Evolutionary conservation across 139 green algal genomes (phyloP), one percentile per base, ranked within the genome.

Genomic region (Tetratostichococcus sp.): DNA sequence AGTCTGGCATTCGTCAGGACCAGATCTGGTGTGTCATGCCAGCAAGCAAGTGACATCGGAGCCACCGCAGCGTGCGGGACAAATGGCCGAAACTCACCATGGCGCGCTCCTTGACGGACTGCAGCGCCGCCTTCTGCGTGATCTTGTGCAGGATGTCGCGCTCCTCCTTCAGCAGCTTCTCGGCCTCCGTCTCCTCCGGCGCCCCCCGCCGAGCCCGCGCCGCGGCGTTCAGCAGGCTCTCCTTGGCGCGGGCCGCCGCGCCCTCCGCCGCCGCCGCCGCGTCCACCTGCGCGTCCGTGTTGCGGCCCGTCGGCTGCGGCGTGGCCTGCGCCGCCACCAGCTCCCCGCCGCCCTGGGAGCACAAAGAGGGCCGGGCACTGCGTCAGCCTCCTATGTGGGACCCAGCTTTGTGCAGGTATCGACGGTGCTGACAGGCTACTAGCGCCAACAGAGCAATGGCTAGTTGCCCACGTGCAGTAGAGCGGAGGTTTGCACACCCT

Each of bases 31-130:
- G n/a, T n/a, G n/a, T n/a, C n/a, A n/a, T n/a, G n/a, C n/a, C n/a
- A n/a, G n/a, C n/a, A n/a, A n/a, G n/a, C n/a, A n/a, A n/a, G n/a
- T n/a, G n/a, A n/a, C n/a, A n/a, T n/a, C n/a, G n/a, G n/a, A n/a
- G n/a, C n/a, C n/a, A n/a, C n/a, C n/a, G n/a, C n/a, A n/a, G n/a
- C n/a, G n/a, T n/a, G n/a, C n/a, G n/a, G n/a, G n/a, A n/a, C n/a
- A n/a, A n/a, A n/a, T n/a, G n/a, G n/a, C n/a, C n/a, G n/a, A n/a
- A n/a, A 17, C 78, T 11, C 67, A 90, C 92, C 85, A 90, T 89
- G 1, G 95, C 95, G 73, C 98, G 85, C 85, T 99, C 95, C 83
- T 94, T 89, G 35, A 93, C 95, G 23, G 85, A 91, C 82, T 96
- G 95, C 26, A 99, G 89, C 62, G 95, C 93, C 73, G 90, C 86